Evolutionary conservation across 2,329 filamentous ascomycete genomes (phyloP).

Genomic region (Venturia effusa): DNA sequence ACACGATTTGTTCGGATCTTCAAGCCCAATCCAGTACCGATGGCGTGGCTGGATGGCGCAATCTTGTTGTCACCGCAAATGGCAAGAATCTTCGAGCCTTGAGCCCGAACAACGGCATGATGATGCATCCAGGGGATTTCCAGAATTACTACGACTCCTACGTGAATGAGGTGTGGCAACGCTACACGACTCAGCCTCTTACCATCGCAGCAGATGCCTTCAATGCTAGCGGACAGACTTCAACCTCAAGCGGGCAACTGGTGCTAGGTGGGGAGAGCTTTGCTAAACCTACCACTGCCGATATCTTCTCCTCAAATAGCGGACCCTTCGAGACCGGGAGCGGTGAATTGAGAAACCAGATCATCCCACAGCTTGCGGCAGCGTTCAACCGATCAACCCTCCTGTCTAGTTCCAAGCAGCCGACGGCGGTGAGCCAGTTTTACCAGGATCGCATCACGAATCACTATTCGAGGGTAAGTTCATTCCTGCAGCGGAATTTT

Average conservation of each 20-base stretch:
- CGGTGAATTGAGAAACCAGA: conserved; percentile 38
- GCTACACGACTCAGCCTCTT: conserved; percentile 45
- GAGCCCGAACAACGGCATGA: conserved; percentile 35
- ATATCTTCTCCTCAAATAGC: conserved; percentile 57
- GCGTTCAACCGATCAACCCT: conserved; percentile 67
- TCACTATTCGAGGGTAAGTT: conserved; percentile 42
- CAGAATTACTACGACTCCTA: conserved; percentile 41
- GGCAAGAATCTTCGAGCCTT: conserved; percentile 31
- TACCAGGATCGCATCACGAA: conserved; percentile 31
- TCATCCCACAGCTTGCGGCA: conserved; percentile 64
- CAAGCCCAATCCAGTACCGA: conserved; percentile 45
- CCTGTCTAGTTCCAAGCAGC: conserved; percentile 32
- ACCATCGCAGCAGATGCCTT: conserved; percentile 1
- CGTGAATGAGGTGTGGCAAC: conserved; percentile 39
- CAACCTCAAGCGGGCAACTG: conserved; percentile 36
- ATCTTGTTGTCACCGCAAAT: conserved; percentile 38
- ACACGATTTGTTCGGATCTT: conserved; percentile 43
- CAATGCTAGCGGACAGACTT: conserved; percentile 42
- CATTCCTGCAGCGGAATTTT: background rate
- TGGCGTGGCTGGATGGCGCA: conserved; percentile 47
- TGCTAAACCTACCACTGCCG: conserved; percentile 43
- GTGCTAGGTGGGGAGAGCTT: conserved; percentile 41
- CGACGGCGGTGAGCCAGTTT: conserved; percentile 22
- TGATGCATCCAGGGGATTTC: conserved; percentile 37
- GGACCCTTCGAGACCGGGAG: conserved; percentile 45